Base-by-base conservation (phyloP, 805 yeast genomes). In the Ogataea paraovalis region DNA sequence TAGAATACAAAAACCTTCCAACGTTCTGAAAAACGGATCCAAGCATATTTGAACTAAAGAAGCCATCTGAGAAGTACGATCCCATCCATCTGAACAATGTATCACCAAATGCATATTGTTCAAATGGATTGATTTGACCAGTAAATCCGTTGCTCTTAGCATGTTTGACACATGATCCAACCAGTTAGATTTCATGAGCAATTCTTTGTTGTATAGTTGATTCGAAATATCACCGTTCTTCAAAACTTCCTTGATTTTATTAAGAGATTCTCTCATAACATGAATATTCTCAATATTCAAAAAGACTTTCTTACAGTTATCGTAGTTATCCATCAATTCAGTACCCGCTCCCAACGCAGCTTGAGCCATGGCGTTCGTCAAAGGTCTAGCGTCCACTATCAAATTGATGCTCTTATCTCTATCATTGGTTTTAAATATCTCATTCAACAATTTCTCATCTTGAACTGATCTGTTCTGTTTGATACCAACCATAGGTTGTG, bases 41-140 rank as follows among this genome's bases (percentile, higher is more conserved):
- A 91, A 71, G 60, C 96, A 87, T 4, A 94, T 67, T 66, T 92
- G 92, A 21, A 91, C 79, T 51, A 94, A 69, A 2, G 96, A 84
- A 5, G 90, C 76, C 1, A 91, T 79, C 62, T 94, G 98, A 0
- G 97, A 81, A 0, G 99, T 94, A 48, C 99, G 73, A 62, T 94
- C 99, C 99, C 99, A 94, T 1, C 99, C 99, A 69, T 94, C 99
- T 0, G 97, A 89, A 64, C 99, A 94, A 69, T 94, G 99, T 6
- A 94, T 77, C 9, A 94, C 62, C 3, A 92, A 75, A 63, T 92
- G 95, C 18, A 94, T 85, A 52, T 83, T 80, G 64, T 89, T 88
- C 56, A 84, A 79, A 45, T 87, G 87, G 20, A 94, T 76, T n/a
- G 92, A 85, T 59, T 88, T 85, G 22, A 85, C 80, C 41, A 94